These are phyloP conservation scores for Diaporthe sp. DNA, from an alignment of 2,329 filamentous ascomycete species.

Conservation along the genomic window DNA sequence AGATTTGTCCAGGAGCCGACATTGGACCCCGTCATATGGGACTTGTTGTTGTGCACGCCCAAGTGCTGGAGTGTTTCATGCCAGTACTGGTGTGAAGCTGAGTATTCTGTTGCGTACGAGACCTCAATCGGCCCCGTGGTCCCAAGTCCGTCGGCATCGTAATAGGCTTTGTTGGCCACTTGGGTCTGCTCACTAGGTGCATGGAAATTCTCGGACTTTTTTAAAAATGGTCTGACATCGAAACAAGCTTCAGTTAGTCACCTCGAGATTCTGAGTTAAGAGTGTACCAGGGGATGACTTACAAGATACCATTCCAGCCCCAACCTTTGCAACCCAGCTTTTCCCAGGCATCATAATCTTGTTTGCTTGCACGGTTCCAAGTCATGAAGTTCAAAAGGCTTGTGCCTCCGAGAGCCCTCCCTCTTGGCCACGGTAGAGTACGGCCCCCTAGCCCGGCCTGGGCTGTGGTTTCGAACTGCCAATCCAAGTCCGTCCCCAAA, in stretches of 20 bases:
- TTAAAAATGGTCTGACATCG: conserved; percentile 48
- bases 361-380: conserved; percentile 23
- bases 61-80: conserved; percentile 52
- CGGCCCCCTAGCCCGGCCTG: not conserved
- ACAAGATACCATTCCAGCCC: conserved; percentile 45
- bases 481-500: conserved; percentile 12
- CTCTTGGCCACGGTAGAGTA: not conserved
- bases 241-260: not conserved
- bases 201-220: conserved; percentile 49
- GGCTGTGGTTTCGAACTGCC: conserved; percentile 16
- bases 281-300: not conserved
- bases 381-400: conserved; percentile 34
- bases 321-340: conserved; percentile 47
- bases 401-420: conserved; percentile 21
- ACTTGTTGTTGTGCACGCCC: conserved; percentile 53
- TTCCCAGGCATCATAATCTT: conserved; percentile 47
- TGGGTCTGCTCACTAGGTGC: conserved; percentile 7
- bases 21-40: conserved; percentile 53
- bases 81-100: conserved; percentile 47
- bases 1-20: conserved; percentile 59
- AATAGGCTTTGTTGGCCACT: conserved; percentile 37
- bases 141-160: conserved; percentile 36
- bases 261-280: not conserved
- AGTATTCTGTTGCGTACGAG: conserved; percentile 44
- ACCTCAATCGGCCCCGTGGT: conserved; percentile 34